Conservation (phyloP, 176 grass and related monocot species). For the Oryza longistaminata region DNA sequence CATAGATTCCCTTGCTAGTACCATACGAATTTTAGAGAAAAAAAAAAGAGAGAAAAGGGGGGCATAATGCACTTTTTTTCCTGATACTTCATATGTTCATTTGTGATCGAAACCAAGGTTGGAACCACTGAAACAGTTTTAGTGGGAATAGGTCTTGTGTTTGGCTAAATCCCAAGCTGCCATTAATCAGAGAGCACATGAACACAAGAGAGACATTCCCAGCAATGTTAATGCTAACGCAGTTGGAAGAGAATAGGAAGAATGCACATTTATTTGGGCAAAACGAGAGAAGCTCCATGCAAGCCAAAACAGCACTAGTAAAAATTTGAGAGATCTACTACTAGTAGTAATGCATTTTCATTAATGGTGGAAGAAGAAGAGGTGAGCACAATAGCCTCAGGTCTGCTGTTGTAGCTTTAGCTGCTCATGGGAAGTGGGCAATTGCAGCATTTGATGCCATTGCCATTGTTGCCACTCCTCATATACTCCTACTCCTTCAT, state of each 20-base stretch:
- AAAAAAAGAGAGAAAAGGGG: too few relatives aligned
- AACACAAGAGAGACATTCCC: conserved; percentile 3
- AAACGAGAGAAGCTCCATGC: not conserved
- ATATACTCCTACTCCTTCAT: too few relatives aligned
- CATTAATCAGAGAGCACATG: not conserved
- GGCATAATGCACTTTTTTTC: too few relatives aligned
- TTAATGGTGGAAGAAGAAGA: conserved; percentile 5
- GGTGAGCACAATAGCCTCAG: not conserved
- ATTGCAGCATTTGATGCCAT: conserved; percentile 40
- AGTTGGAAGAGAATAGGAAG: not conserved
- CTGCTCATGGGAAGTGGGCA: not conserved
- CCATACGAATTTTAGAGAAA: too few relatives aligned
- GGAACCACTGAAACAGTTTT: too few relatives aligned
- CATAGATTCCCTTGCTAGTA: too few relatives aligned
- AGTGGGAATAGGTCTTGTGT: not conserved
- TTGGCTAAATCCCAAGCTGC: not conserved
- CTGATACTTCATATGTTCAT: too few relatives aligned
- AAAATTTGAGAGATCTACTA: too few relatives aligned
- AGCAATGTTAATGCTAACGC: conserved; percentile 19
- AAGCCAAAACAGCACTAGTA: not conserved
- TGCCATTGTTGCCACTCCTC: not conserved
- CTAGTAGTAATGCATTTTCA: not conserved
- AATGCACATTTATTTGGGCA: conserved; percentile 18
- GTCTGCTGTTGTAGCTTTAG: not conserved
- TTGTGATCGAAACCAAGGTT: too few relatives aligned